Base-by-base conservation (phyloP, 2,329 filamentous ascomycete species). In the Colletotrichum agaves region DNA sequence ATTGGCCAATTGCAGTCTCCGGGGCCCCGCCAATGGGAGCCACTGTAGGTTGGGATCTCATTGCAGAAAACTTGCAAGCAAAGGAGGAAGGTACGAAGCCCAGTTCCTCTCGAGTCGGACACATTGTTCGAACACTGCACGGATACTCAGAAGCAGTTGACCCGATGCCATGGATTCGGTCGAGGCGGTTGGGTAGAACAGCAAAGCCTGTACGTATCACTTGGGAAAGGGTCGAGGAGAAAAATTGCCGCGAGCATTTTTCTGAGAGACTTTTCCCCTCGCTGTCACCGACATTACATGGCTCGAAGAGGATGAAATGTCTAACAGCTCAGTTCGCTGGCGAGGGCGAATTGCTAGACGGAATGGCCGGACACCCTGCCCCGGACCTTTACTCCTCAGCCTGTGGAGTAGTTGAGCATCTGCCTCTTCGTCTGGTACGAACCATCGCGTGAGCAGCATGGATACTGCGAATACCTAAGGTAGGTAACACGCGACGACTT, bases 251-350 rank as follows among this genome's bases (percentile, higher is more conserved):
- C 27, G 10, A 7, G 11, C 10, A 47, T 41, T 43, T 43, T 31
- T 56, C n/a, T 17, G 11, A 43, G 13, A 43, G 35, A 13, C 19
- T 15, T n/a, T 41, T 17, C 47, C 49, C 49, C 55, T 49, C 39
- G 49, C 41, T 15, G 31, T 61, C 57, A 55, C 57, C 57, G 41
- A 65, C 47, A 66, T 66, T 66, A 49, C 57, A 37, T 66, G 31
- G 61, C 27, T 52, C 47, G 35, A 64, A 50, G 27, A 43, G 44
- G 44, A 37, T 67, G 44, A 64, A n/a, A n/a, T n/a, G n/a, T n/a
- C n/a, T n/a, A n/a, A 57, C 13, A 39, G 23, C 35, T 50, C 37
- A 52, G 52, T 44, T 33, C 27, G 21, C 21, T 19, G 19, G n/a
- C 27, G 5, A 5, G 23, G 44, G 33, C 63, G 63, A 67, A 63